A percentile compares a stretch with the other conserved stretches of the same genome.
phyloP scores from a whole-genome alignment of 768 basidiomycete genomes.

The Coprinellus micaceus region DNA sequence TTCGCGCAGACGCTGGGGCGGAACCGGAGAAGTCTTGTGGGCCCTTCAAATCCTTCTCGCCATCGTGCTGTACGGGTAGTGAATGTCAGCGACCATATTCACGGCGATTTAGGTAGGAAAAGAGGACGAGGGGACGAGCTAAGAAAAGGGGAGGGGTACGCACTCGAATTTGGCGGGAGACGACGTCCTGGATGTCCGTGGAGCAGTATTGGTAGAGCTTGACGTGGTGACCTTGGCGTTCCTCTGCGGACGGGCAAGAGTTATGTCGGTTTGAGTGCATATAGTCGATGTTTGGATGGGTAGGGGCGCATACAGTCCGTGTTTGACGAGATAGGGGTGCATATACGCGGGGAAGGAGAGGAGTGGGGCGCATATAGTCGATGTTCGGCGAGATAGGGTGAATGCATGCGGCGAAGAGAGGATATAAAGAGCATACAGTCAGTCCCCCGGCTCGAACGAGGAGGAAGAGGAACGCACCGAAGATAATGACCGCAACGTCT shows the following conservation, averaged over 20 bases:
- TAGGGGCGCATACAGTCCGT: too few species aligned
- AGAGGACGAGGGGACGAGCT: background rate
- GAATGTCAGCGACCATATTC: background rate
- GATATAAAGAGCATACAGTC: constrained; percentile 9
- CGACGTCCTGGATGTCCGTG: constrained; percentile 61
- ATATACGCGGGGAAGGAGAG: too few species aligned
- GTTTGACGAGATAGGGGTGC: too few species aligned
- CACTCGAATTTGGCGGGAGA: constrained; percentile 60
- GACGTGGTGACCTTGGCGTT: constrained; percentile 72
- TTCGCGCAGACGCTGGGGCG: constrained; percentile 23
- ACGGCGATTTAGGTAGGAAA: background rate
- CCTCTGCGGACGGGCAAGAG: constrained; percentile 46
- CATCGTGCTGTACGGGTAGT: constrained; percentile 37
- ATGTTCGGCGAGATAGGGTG: too few species aligned
- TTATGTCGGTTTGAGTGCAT: too few species aligned
- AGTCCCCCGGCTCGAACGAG: too few species aligned
- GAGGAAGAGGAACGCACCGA: constrained; percentile 35
- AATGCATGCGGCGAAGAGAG: background rate
- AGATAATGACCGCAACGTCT: constrained; percentile 85
- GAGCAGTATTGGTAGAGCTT: constrained; percentile 85
- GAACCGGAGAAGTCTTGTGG: constrained; percentile 44
- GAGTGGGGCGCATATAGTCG: too few species aligned
- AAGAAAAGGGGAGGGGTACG: constrained; percentile 12
- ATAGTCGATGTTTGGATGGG: too few species aligned
- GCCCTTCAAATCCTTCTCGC: constrained; percentile 45